Conservation (phyloP, 2,329 filamentous ascomycete species). For the Stylonectria norvegica region DNA sequence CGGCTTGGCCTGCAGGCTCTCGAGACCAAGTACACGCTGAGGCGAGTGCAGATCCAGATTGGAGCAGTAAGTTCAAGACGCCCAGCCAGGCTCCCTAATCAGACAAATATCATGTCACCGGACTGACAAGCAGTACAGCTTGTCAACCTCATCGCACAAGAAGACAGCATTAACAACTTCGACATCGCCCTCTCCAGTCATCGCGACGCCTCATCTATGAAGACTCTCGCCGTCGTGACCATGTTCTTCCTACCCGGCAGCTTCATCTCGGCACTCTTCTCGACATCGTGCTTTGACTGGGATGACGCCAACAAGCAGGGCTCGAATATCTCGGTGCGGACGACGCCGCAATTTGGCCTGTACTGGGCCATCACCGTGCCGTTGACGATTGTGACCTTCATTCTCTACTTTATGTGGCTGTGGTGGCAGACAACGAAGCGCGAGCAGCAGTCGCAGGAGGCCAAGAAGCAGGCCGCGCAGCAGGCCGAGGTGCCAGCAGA, state of each 20-base stretch:
- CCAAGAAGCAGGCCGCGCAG: neutral
- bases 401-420: slow-evolving; percentile 34
- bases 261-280: slow-evolving; percentile 42
- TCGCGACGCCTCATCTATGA: slow-evolving; percentile 43
- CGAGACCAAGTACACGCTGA: slow-evolving; percentile 35
- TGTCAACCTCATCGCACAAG: slow-evolving; percentile 37
- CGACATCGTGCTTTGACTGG: slow-evolving; percentile 35
- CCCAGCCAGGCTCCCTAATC: no score
- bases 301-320: slow-evolving; percentile 12
- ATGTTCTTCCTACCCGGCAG: slow-evolving; percentile 43
- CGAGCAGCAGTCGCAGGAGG: neutral
- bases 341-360: slow-evolving; percentile 36
- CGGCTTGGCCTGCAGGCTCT: slow-evolving; percentile 35
- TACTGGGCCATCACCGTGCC: slow-evolving; percentile 42
- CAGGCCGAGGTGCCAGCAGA: neutral
- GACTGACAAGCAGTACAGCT: slow-evolving; percentile 26
- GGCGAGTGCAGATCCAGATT: slow-evolving; percentile 39
- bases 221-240: slow-evolving; percentile 41
- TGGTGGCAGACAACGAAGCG: slow-evolving; percentile 28
- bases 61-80: slow-evolving; percentile 32
- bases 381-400: slow-evolving; percentile 35
- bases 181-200: slow-evolving; percentile 36
- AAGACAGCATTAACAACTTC: slow-evolving; percentile 35
- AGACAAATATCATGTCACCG: neutral
- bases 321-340: slow-evolving; percentile 28